Base-by-base conservation (phyloP, 1,139 yeast genomes). In the Candida anutae region DNA sequence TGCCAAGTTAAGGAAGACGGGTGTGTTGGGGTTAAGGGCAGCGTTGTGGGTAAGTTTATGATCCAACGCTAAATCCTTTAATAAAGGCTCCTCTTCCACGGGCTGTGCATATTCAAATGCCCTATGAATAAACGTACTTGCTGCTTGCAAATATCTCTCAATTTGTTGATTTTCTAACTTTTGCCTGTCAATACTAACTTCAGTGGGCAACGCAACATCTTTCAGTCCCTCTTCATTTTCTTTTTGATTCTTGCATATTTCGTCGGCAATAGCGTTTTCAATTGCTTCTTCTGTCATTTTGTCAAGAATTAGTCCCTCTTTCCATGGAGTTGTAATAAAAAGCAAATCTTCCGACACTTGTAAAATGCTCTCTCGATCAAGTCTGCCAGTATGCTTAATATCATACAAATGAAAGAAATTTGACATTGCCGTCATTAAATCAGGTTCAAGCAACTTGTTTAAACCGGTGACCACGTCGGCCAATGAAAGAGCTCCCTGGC, bases 41-140 rank as follows among this genome's bases (percentile, higher is more conserved):
- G 76, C 83, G 46, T 85, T 85, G 30, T 84, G 69, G 2, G 62
- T 42, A 12, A 63, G 55, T 22, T 44, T 50, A 26, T 49, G 39
- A 50, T 73, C 54, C 53, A 59, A 44, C 29, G 62, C 51, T 37
- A 66, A 46, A 35, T 60, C 60, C 41, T 60, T 45, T 33, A 58
- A 55, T 32, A 52, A 53, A 3, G 66, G 44, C 26, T 74, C 82
- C 26, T 50, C 57, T 28, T 55, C 61, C 22, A 48, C 56, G 1
- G 94, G 88, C 37, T 77, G 81, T 0, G 95, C 94, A 52, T 83
- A 90, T 45, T 88, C 95, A 52, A 87, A 87, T 0, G 94, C 85
- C 30, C 95, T 62, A 49, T 84, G 87, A 31, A 90, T 74, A 42
- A 90, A 90, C 15, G 74, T 76, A 36, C 95, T 82, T 3, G 95